Evolutionary conservation across 2,329 filamentous ascomycete species (phyloP).

Genomic region (Onygena corvina): DNA sequence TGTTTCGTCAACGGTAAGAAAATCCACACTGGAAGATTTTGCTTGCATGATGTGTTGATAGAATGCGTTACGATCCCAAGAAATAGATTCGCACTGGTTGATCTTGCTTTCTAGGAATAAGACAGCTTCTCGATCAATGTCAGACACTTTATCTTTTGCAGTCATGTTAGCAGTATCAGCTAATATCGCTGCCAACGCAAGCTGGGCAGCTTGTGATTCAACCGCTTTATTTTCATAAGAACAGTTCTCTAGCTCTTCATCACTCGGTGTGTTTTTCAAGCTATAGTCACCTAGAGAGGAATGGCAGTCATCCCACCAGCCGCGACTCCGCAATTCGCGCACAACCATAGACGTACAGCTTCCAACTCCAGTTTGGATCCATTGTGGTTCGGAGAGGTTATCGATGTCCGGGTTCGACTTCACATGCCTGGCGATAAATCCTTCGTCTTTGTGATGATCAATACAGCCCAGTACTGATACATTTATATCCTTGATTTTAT

Average conservation of each 20-base stretch:
- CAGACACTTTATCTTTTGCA: conserved; percentile 34
- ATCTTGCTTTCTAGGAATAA: conserved; percentile 41
- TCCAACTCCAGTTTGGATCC: conserved; percentile 43
- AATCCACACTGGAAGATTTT: conserved; percentile 44
- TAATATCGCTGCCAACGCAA: conserved; percentile 33
- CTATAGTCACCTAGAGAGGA: conserved; percentile 20
- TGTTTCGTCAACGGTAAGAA: conserved; percentile 44
- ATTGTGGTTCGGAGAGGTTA: conserved; percentile 32
- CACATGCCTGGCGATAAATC: conserved; percentile 33
- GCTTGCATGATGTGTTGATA: conserved; percentile 42
- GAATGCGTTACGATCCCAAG: conserved; percentile 41
- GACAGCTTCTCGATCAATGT: conserved; percentile 40
- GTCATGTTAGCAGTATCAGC: conserved; percentile 36
- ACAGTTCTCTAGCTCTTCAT: neutral
- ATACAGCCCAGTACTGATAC: conserved; percentile 43
- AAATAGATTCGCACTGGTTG: neutral
- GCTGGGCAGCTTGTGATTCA: conserved; percentile 26
- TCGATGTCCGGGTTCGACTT: neutral
- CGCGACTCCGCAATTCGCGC: conserved; percentile 38
- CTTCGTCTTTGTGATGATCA: conserved; percentile 52
- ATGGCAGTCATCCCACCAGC: conserved; percentile 29
- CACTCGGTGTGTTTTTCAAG: conserved; percentile 8
- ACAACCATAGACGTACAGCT: conserved; percentile 49
- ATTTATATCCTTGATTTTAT: conserved; percentile 16
- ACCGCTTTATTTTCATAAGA: conserved; percentile 22